Evolutionary conservation across 768 basidiomycete genomes (phyloP).

Genomic region (Rhizopogon vulgaris): DNA sequence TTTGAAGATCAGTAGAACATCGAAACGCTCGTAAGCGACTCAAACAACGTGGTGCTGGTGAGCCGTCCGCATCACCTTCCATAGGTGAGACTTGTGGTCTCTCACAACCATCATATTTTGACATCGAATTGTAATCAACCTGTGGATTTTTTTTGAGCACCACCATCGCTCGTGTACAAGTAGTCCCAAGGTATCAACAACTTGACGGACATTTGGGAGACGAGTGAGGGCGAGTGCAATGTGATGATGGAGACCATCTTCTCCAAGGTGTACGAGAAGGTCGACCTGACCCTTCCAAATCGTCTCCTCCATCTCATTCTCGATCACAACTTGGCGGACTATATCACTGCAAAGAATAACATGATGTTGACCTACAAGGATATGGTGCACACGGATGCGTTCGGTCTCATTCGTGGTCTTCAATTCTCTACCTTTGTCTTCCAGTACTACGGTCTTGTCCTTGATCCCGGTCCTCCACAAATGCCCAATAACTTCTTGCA

Average conservation of each 20-base stretch:
- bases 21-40: no score
- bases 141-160: no score
- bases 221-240: constrained; percentile 93
- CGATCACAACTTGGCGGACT: constrained; percentile 98
- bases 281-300: constrained; percentile 93
- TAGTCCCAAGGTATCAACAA: constrained; percentile 99
- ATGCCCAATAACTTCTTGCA: constrained; percentile 99
- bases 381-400: constrained; percentile 98
- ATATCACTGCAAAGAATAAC: constrained; percentile 99
- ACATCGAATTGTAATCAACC: no score
- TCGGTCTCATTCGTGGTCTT: constrained; percentile 93
- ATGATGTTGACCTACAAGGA: constrained; percentile 92
- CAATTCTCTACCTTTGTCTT: constrained; percentile 99
- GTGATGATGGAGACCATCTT: constrained; percentile 99
- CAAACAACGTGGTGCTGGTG: no score
- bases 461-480: constrained; percentile 93
- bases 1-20: no score
- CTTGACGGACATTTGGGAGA: constrained; percentile 97
- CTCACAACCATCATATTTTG: no score
- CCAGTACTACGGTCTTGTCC: constrained; percentile 95
- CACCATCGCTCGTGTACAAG: constrained; percentile 95
- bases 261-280: constrained; percentile 98
- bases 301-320: constrained; percentile 92
- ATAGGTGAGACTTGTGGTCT: no score
- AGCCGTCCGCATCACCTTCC: no score